Conservation (phyloP, 805 yeast species). For the Kregervanrija delftensis region DNA sequence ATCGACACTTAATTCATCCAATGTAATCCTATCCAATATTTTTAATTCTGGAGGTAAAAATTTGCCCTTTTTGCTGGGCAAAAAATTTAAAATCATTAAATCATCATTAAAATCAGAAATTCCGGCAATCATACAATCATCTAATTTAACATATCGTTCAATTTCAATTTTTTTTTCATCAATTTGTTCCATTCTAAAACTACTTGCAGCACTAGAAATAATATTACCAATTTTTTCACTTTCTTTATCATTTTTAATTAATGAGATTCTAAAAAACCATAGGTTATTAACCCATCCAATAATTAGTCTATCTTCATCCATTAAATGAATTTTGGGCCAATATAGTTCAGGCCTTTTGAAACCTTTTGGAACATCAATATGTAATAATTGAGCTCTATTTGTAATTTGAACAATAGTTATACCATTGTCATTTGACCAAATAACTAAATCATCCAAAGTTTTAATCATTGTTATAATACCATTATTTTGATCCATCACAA, state of each 20-base stretch:
- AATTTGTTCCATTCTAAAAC: slow-evolving; percentile 34
- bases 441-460: slow-evolving; percentile 53
- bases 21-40: slow-evolving; percentile 55
- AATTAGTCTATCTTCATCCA: slow-evolving; percentile 58
- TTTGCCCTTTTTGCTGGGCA: slow-evolving; percentile 29
- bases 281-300: slow-evolving; percentile 81
- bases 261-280: slow-evolving; percentile 44
- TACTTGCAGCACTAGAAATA: slow-evolving; percentile 48
- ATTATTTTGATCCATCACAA: slow-evolving; percentile 47
- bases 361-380: slow-evolving; percentile 49
- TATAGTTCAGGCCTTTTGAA: slow-evolving; percentile 67
- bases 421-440: slow-evolving; percentile 86
- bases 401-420: slow-evolving; percentile 58
- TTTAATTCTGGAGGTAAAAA: slow-evolving; percentile 63
- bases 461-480: slow-evolving; percentile 70
- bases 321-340: slow-evolving; percentile 69
- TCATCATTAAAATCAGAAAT: slow-evolving; percentile 66
- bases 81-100: slow-evolving; percentile 52
- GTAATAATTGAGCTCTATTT: slow-evolving; percentile 40
- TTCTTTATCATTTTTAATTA: slow-evolving; percentile 1
- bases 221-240: slow-evolving; percentile 18
- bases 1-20: slow-evolving; percentile 73
- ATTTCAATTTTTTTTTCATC: slow-evolving; percentile 37
- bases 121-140: slow-evolving; percentile 63
- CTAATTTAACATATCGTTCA: slow-evolving; percentile 40